Evolutionary conservation across 1,284 basidiomycete species (phyloP).

Genomic region (Pascua guehoae): DNA sequence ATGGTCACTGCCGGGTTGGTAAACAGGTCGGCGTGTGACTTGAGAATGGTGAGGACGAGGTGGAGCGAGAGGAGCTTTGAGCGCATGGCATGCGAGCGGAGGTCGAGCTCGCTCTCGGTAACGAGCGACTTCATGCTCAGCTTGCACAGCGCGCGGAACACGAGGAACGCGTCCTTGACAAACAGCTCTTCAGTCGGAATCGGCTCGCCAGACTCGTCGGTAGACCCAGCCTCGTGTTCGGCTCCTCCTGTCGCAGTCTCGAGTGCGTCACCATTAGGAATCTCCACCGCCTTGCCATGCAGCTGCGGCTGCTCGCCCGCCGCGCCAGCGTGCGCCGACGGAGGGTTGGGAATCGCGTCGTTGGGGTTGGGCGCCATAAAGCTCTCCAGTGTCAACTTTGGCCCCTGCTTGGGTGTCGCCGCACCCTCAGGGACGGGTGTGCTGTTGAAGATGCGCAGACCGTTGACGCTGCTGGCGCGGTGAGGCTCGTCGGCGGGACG

Average conservation of each 20-base stretch:
- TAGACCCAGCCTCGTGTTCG: slow-evolving; percentile 1
- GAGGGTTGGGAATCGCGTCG: slow-evolving; percentile 41
- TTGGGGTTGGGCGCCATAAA: slow-evolving; percentile 49
- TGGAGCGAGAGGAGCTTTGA: slow-evolving; percentile 90
- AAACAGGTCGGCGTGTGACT: slow-evolving; percentile 84
- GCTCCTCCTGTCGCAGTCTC: slow-evolving; percentile 25
- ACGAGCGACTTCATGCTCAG: slow-evolving; percentile 96
- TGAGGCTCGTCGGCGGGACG: slow-evolving; percentile 23
- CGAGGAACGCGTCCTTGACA: slow-evolving; percentile 93
- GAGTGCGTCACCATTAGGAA: slow-evolving; percentile 39
- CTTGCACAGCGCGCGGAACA: slow-evolving; percentile 92
- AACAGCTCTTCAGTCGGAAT: slow-evolving; percentile 66
- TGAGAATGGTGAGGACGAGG: slow-evolving; percentile 84
- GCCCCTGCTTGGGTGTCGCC: slow-evolving; percentile 1
- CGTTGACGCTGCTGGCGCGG: not conserved
- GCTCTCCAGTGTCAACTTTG: slow-evolving; percentile 18
- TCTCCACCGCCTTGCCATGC: slow-evolving; percentile 32
- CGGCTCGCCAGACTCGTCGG: slow-evolving; percentile 37
- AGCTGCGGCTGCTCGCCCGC: slow-evolving; percentile 19
- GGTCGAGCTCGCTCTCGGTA: slow-evolving; percentile 85
- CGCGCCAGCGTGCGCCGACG: slow-evolving; percentile 23
- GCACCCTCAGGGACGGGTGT: not conserved
- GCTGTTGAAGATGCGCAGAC: not conserved
- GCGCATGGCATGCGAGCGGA: slow-evolving; percentile 91
- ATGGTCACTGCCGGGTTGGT: slow-evolving; percentile 80